Percentiles rank a stretch among this genome's conserved stretches.
phyloP scores from a whole-genome alignment of 2,329 filamentous ascomycete genomes.

The Ceratocystiopsis sp. region DNA sequence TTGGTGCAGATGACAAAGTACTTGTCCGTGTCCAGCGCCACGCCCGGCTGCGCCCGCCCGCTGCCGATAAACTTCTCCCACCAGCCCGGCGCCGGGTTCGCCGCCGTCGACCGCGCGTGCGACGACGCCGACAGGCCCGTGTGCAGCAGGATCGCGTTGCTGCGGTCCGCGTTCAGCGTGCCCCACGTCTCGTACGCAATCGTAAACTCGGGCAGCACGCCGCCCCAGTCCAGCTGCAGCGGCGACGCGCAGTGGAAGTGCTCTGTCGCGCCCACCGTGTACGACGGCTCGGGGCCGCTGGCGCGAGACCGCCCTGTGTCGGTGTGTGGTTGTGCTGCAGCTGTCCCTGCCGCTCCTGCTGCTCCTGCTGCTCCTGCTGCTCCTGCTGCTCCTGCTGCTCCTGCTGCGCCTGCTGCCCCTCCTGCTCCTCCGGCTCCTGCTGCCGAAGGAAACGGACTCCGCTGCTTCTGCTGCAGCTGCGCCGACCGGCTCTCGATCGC shows the following conservation, averaged over 20 bases:
- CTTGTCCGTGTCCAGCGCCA: conserved; percentile 71
- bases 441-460: neutral
- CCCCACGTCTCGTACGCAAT: conserved; percentile 94
- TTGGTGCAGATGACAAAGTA: conserved; percentile 95
- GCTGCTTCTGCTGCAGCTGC: conserved; percentile 43
- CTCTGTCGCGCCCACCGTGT: conserved; percentile 76
- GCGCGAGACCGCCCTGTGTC: conserved; percentile 21
- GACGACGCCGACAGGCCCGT: conserved; percentile 95
- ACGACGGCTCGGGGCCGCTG: conserved; percentile 80
- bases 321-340: neutral
- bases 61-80: conserved; percentile 98
- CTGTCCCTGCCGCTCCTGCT: neutral
- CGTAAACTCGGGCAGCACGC: conserved; percentile 72
- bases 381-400: too few relatives aligned
- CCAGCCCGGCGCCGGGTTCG: conserved; percentile 83
- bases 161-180: conserved; percentile 56
- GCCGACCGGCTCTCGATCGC: conserved; percentile 59
- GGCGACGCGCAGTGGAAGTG: conserved; percentile 58
- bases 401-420: neutral
- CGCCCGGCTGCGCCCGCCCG: conserved; percentile 26
- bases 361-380: neutral
- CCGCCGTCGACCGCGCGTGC: conserved; percentile 80
- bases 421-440: too few relatives aligned
- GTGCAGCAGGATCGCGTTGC: conserved; percentile 81
- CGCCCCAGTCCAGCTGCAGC: conserved; percentile 84